phyloP scores from a whole-genome alignment of 1,139 yeast genomes.

The Starmera stellimalicola region DNA sequence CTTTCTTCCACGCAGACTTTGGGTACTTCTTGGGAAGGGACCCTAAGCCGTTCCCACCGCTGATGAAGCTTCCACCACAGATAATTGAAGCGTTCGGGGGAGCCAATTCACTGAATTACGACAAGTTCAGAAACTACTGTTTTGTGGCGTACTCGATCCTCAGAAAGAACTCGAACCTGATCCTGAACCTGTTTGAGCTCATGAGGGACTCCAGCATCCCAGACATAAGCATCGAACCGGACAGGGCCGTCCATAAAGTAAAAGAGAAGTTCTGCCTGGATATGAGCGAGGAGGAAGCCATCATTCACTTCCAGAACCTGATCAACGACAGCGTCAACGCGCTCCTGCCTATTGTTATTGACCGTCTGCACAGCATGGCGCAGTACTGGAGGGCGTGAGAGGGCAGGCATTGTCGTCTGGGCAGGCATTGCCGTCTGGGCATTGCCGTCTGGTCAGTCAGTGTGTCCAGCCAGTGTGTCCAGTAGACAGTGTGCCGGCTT shows the following conservation, averaged over 20 bases:
- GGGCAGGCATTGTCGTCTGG: no score
- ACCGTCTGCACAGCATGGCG: conserved; percentile 87
- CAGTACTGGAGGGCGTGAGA: conserved; percentile 88
- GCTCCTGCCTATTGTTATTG: conserved; percentile 87
- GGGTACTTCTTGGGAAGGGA: conserved; percentile 95
- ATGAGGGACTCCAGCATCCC: conserved; percentile 95
- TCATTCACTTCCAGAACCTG: conserved; percentile 83
- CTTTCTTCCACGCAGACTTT: conserved; percentile 94
- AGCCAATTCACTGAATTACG: conserved; percentile 71
- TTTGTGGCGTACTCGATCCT: conserved; percentile 89
- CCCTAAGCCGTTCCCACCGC: conserved; percentile 97
- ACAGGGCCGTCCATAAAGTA: conserved; percentile 75
- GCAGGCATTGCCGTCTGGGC: no score
- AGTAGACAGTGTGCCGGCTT: no score
- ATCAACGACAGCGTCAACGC: conserved; percentile 94
- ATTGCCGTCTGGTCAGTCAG: no score
- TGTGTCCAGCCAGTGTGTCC: no score
- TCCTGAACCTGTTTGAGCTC: conserved; percentile 80
- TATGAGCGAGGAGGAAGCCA: conserved; percentile 92
- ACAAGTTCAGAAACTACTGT: conserved; percentile 83
- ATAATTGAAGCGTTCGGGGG: conserved; percentile 99
- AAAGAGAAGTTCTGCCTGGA: conserved; percentile 91
- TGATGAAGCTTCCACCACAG: conserved; percentile 96
- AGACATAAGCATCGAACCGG: conserved; percentile 67
- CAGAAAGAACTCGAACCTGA: conserved; percentile 81